A percentile compares a stretch with the other conserved stretches of the same genome.
Conservation (phyloP, 2,329 filamentous ascomycete genomes). For the Tolypocladium capitatum region DNA sequence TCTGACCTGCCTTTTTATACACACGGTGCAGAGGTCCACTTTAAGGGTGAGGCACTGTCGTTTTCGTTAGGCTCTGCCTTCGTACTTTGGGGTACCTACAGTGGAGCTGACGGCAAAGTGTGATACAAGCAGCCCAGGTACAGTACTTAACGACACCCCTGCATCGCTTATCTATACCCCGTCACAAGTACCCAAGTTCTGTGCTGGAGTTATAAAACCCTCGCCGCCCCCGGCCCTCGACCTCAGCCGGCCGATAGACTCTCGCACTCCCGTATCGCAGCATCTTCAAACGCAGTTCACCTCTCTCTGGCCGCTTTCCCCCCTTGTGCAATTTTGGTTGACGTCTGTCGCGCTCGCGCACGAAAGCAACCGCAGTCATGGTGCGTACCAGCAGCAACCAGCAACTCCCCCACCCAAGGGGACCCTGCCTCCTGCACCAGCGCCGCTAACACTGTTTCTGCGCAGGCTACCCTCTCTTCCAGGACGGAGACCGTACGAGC, state of each 20-base stretch:
- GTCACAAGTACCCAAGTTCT: too few relatives aligned
- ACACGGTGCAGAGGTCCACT: too few relatives aligned
- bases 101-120: too few relatives aligned
- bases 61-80: too few relatives aligned
- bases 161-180: conserved; percentile 4
- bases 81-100: too few relatives aligned
- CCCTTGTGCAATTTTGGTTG: neutral
- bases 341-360: neutral
- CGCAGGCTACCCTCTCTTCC: conserved; percentile 16
- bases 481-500: conserved; percentile 20
- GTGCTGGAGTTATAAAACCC: conserved; percentile 12
- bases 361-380: conserved; percentile 8
- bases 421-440: neutral
- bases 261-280: conserved; percentile 1
- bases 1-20: too few relatives aligned
- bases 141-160: conserved; percentile 1
- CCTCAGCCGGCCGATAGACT: neutral
- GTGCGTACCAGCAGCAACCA: conserved; percentile 4
- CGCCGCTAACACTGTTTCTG: conserved; percentile 5
- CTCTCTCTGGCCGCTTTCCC: neutral
- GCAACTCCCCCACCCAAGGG: neutral
- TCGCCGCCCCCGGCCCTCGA: conserved; percentile 4
- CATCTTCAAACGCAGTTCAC: neutral
- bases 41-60: too few relatives aligned
- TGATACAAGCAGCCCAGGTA: neutral